Base-by-base conservation (phyloP, 129 eudicot genomes). In the Chrysanthemum seticuspe region DNA sequence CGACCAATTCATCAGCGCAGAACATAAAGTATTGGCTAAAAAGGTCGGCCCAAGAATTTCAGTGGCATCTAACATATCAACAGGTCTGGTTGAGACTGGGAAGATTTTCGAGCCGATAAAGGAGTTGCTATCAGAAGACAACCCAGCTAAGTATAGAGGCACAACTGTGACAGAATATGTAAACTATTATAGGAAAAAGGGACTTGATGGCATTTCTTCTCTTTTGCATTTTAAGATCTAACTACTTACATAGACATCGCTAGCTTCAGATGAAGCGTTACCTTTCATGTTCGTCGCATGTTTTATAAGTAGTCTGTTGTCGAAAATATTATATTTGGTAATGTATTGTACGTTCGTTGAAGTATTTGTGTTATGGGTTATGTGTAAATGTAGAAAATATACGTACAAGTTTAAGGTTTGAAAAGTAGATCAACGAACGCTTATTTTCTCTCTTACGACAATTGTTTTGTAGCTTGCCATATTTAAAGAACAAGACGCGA, bases 21-120 rank as follows among this genome's bases (percentile, higher is more conserved):
- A 34, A 6, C 68, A 63, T 63, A 63, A 36, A 63, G 68, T 63
- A 34, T 36, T 63, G 23, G 51, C 51, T 6, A 63, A 34, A 36
- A 63, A 63, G 68, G 51, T 2, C 14, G 88, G 92, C 44, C 88
- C 90, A 14, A 84, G 92, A 70, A 67, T 82, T 15, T 86, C 90
- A 1, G 83, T 84, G 27, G 92, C 92, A 11, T 68, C 75, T 7
- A 87, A 84, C 82, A 48, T 86, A 55, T 27, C 53, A 3, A 74
- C 81, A 0, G 85, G 79, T 29, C 2, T 14, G 15, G 5, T 19
- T 34, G 68, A 68, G 25, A 49, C 83, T 0, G 13, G 76, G 8
- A 84, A 74, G 71, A 10, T 68, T 5, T 80, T 71, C 68, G 88
- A 74, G 29, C 96, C 96, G 0, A 86, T 89, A 14, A 67, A 78